These are phyloP conservation scores for Lantana camara DNA, from an alignment of 257 asterid genomes.

Conservation along the genomic window DNA sequence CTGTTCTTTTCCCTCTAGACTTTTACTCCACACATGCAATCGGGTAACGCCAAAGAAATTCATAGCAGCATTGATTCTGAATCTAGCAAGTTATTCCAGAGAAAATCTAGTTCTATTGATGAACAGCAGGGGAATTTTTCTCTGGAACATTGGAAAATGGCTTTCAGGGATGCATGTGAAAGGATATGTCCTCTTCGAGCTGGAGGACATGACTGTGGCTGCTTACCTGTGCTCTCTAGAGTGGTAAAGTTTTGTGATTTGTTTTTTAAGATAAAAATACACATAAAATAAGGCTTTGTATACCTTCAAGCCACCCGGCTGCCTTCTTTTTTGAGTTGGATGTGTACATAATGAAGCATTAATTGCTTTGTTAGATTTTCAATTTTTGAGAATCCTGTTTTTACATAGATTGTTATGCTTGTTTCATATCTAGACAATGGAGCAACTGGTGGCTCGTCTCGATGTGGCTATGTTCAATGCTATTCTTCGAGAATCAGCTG, in stretches of 20 bases:
- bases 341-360: constrained; percentile 15
- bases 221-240: constrained; percentile 66
- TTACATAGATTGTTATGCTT: background rate
- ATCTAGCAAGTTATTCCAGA: constrained; percentile 39
- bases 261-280: too few relatives aligned
- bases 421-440: constrained; percentile 65
- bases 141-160: constrained; percentile 76
- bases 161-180: constrained; percentile 75
- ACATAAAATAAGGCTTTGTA: too few relatives aligned
- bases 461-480: constrained; percentile 95
- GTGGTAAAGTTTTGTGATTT: constrained; percentile 46
- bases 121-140: constrained; percentile 54
- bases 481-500: constrained; percentile 75
- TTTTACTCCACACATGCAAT: constrained; percentile 85
- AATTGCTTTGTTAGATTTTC: constrained; percentile 1
- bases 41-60: constrained; percentile 54
- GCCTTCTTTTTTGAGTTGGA: too few relatives aligned
- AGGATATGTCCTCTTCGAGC: constrained; percentile 84
- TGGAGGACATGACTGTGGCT: constrained; percentile 77
- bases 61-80: constrained; percentile 39
- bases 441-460: constrained; percentile 72
- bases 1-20: constrained; percentile 52
- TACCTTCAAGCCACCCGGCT: too few relatives aligned
- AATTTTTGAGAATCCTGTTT: constrained; percentile 2
- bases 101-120: constrained; percentile 49